Conservation (phyloP, 805 yeast genomes). For the Cyberlindnera americana region DNA sequence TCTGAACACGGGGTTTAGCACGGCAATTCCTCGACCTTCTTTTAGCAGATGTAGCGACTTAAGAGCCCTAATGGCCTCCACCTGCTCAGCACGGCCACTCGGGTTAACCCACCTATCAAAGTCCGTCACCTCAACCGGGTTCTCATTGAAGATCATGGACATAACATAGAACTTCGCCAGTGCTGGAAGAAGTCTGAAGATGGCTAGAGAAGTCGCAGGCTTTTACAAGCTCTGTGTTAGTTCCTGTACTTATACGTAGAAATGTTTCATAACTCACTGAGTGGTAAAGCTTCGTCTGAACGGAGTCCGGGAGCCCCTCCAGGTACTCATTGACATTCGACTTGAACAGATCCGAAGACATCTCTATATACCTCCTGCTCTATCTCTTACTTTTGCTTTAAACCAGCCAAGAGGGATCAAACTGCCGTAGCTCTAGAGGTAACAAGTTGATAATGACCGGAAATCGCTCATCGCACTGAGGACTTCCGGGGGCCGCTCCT, state of each 20-base stretch:
- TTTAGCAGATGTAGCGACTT: constrained; percentile 71
- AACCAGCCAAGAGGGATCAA: too few species aligned
- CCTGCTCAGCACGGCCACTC: constrained; percentile 47
- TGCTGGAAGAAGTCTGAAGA: constrained; percentile 85
- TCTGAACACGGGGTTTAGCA: constrained; percentile 71
- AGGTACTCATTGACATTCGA: constrained; percentile 82
- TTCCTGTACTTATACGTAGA: too few species aligned
- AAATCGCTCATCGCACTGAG: too few species aligned
- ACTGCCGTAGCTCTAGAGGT: too few species aligned
- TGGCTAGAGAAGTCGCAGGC: constrained; percentile 93
- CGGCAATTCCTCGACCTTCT: constrained; percentile 45
- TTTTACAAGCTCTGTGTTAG: constrained; percentile 3
- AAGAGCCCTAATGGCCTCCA: constrained; percentile 76
- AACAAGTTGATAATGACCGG: too few species aligned
- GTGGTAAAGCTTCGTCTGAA: constrained; percentile 77
- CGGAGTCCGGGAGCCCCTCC: constrained; percentile 83
- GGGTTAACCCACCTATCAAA: constrained; percentile 75
- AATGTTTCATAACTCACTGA: constrained; percentile 34
- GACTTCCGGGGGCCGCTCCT: too few species aligned
- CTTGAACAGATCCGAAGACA: constrained; percentile 42
- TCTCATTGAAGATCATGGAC: constrained; percentile 81
- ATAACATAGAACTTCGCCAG: constrained; percentile 85
- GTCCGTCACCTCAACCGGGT: constrained; percentile 61
- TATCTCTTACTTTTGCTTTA: too few species aligned
- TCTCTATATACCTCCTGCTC: background rate